phyloP scores from a whole-genome alignment of 768 basidiomycete genomes.

The Boletus barrowsii region DNA sequence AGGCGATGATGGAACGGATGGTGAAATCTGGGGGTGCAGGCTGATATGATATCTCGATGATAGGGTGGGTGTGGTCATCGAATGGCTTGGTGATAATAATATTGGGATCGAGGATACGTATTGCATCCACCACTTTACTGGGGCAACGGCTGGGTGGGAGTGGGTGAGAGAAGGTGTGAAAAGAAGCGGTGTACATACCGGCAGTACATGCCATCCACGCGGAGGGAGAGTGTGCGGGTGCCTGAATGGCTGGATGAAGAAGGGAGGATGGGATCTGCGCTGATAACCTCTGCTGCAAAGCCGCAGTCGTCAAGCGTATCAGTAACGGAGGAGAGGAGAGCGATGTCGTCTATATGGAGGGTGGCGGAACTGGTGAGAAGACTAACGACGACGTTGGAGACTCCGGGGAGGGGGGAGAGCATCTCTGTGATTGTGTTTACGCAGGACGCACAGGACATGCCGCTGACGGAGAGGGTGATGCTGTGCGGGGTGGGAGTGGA shows the following conservation, averaged over 20 bases:
- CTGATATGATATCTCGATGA: slow-evolving; percentile 50
- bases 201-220: slow-evolving; percentile 65
- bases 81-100: slow-evolving; percentile 43
- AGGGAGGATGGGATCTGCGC: slow-evolving; percentile 28
- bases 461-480: slow-evolving; percentile 57
- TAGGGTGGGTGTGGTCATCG: slow-evolving; percentile 38
- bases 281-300: slow-evolving; percentile 41
- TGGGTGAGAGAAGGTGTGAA: background rate
- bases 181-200: slow-evolving; percentile 37
- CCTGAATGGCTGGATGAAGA: background rate
- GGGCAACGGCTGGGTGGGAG: slow-evolving; percentile 49
- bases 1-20: slow-evolving; percentile 58
- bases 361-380: slow-evolving; percentile 58
- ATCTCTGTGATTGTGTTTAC: slow-evolving; percentile 48
- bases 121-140: slow-evolving; percentile 41
- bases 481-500: slow-evolving; percentile 22
- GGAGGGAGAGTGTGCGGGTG: slow-evolving; percentile 48
- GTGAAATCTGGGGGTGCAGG: slow-evolving; percentile 55
- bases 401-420: slow-evolving; percentile 48
- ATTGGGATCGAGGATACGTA: slow-evolving; percentile 32
- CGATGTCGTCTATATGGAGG: slow-evolving; percentile 38
- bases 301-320: slow-evolving; percentile 47
- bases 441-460: slow-evolving; percentile 79
- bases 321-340: slow-evolving; percentile 35
- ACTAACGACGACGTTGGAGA: slow-evolving; percentile 54